These are phyloP conservation scores for Hypoxylon sp. DNA, from an alignment of 2,329 filamentous ascomycete genomes.

Conservation along the genomic window DNA sequence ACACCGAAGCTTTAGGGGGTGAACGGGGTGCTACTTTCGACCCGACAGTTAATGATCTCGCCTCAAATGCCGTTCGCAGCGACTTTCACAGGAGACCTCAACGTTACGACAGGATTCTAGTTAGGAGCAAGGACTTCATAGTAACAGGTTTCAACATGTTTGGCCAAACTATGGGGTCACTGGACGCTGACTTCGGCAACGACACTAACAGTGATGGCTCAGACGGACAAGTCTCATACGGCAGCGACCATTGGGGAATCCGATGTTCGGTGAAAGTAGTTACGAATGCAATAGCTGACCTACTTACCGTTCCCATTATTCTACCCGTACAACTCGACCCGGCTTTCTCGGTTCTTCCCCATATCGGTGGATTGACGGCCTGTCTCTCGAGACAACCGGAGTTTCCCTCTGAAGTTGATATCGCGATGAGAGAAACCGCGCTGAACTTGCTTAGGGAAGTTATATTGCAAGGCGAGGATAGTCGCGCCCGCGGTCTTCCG, in stretches of 20 bases:
- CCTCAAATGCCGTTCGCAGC: constrained; percentile 64
- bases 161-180: constrained; percentile 59
- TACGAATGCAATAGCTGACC: constrained; percentile 18
- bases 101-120: constrained; percentile 74
- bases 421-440: constrained; percentile 58
- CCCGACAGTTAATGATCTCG: constrained; percentile 69
- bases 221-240: constrained; percentile 49
- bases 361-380: constrained; percentile 56
- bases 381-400: constrained; percentile 58
- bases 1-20: constrained; percentile 64
- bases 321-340: constrained; percentile 55
- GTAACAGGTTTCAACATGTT: constrained; percentile 70
- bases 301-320: constrained; percentile 46
- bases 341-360: constrained; percentile 53
- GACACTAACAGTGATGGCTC: constrained; percentile 18
- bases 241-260: constrained; percentile 73
- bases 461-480: constrained; percentile 56
- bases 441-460: constrained; percentile 62
- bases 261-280: constrained; percentile 59
- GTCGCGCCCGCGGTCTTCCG: constrained; percentile 48
- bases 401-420: constrained; percentile 65
- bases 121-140: constrained; percentile 61
- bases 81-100: constrained; percentile 70
- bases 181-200: constrained; percentile 17
- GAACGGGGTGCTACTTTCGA: constrained; percentile 77